Evolutionary conservation across 306 rosid genomes (phyloP), one percentile per base, ranked within the genome.

Genomic region (Clitoria ternatea): DNA sequence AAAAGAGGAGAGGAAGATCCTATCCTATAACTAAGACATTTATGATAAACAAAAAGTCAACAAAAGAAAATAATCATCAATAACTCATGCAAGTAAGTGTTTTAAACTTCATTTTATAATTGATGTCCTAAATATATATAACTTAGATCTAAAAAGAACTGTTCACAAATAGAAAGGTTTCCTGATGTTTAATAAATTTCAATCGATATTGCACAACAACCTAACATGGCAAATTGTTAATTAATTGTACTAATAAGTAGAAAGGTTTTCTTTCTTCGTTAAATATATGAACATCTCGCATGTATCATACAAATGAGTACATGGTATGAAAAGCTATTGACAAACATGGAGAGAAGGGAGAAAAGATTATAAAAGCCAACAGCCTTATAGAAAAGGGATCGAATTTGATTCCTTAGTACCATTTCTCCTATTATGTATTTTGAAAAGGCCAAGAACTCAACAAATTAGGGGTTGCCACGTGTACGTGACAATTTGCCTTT

Each of bases 351-450:
- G 76, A 52, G 76, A 80, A 81, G 69, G 74, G 56, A 78, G 81
- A 80, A 81, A 83, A 77, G 70, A 80, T 70, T 61, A 63, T 67
- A 64, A 80, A 76, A 77, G 78, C 62, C 32, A 61, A 33, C 79
- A 66, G 72, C 81, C 63, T 80, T 77, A 78, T 61, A 68, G 52
- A 66, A 79, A 59, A 32, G 76, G 75, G 77, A 60, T n/a, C n/a
- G n/a, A n/a, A n/a, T 82, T 75, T 70, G 92, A 85, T 90, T 87
- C 93, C 84, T 79, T 62, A 11, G 44, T 61, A 70, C 63, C 53
- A 61, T 69, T 70, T 52, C 24, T 54, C 32, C 14, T 27, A 44
- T 30, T 37, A 66, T 40, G 33, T 71, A 74, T 74, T 68, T 65
- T 52, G 45, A 11, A 42, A 68, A 75, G 69, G 61, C 70, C 54